Evolutionary conservation across 1,139 yeast species (phyloP), one percentile per base, ranked within the genome.

Genomic region (Blastobotrys indianensis): DNA sequence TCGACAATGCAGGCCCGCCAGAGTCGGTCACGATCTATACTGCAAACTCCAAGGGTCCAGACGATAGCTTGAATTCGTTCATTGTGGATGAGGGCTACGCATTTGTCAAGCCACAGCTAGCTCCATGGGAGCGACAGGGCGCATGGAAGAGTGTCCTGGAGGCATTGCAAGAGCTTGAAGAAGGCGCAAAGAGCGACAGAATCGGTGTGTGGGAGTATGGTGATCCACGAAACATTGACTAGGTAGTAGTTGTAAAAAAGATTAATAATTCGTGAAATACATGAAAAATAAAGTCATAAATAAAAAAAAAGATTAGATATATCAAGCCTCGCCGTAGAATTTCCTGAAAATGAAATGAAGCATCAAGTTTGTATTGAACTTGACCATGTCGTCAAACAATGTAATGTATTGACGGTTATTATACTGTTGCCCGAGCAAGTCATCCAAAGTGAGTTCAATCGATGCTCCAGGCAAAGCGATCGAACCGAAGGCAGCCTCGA

Each of bases 181-280:
- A 60, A 36, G 71, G 66, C 9, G 92, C 92, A 30, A 78, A 73
- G 60, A 51, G 65, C 8, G 66, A 63, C 36, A 83, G 79, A 51
- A 62, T 68, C 36, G 94, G 94, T 9, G 82, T 87, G 59, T 85
- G 94, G 94, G 82, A 82, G 64, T 82, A 79, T 57, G 94, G 94
- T 44, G 92, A 84, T 60, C 77, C 83, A 42, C 73, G 82, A 16
- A 80, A 73, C 46, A 84, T 80, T 45, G 87, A 82, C 12, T 42
- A 45, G 28, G 25, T n/a, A 32, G 20, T 5, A 25, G 5, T 20
- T 4, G 25, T 20, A 34, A 34, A 16, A 8, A 16, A 10, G 12
- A 10, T 32, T 29, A 29, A 29, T 29, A 29, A 29, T 29, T 29
- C 11, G 11, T 11, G 11, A 8, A 29, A 29, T 11, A 9, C 11